Evolutionary conservation across 495 filamentous ascomycete genomes (phyloP).

Genomic region (Daldinia vernicosa): DNA sequence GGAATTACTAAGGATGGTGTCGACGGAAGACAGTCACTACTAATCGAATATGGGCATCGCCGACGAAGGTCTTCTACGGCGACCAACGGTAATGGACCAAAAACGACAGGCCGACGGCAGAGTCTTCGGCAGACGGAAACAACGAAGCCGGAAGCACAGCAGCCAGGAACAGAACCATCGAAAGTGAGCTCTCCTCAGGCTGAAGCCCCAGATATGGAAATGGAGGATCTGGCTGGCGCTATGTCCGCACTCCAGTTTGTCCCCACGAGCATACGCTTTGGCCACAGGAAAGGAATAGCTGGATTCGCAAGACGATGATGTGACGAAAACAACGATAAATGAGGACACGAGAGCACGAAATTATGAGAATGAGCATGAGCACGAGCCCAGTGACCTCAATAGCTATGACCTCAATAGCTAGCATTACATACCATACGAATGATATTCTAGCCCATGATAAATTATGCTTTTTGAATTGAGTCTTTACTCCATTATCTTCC

Average conservation of each 20-base stretch:
- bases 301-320: conserved; percentile 54
- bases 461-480: conserved; percentile 23
- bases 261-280: conserved; percentile 78
- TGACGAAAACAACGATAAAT: conserved; percentile 3
- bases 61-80: conserved; percentile 58
- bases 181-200: conserved; percentile 11
- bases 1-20: conserved; percentile 86
- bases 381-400: conserved; percentile 10
- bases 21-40: conserved; percentile 80
- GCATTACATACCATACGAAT: conserved; percentile 15
- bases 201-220: conserved; percentile 62
- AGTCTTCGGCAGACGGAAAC: conserved; percentile 36
- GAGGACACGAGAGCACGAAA: conserved; percentile 27
- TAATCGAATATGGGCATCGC: conserved; percentile 64
- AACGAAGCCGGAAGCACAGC: conserved; percentile 15
- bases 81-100: conserved; percentile 38
- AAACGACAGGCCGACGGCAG: conserved; percentile 40
- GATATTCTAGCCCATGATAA: neutral
- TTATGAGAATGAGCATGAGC: conserved; percentile 17
- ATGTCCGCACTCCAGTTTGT: conserved; percentile 88
- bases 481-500: conserved; percentile 25
- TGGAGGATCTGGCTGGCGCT: conserved; percentile 76
- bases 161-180: conserved; percentile 9
- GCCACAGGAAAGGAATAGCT: conserved; percentile 63
- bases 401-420: conserved; percentile 5